Conservation (phyloP, 169 alveolate species). For the Theileria luwenshuni region DNA sequence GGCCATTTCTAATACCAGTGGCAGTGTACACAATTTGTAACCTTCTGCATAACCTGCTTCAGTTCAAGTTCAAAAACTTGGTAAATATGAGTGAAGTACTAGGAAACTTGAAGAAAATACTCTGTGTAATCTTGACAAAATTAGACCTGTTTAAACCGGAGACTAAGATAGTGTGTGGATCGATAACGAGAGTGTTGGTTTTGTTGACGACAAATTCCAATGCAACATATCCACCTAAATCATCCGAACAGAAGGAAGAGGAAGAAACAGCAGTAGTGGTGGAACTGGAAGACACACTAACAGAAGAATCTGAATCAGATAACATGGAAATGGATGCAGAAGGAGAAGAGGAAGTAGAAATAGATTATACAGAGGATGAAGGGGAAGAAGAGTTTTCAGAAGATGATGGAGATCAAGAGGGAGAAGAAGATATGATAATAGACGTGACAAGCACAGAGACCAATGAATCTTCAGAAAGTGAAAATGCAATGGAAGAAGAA, state of each 20-base stretch:
- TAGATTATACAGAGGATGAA: conserved; percentile 64
- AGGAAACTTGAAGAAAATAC: conserved; percentile 31
- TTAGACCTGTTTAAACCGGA: conserved; percentile 42
- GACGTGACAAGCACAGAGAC: conserved; percentile 10
- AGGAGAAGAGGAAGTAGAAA: conserved; percentile 58
- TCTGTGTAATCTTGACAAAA: conserved; percentile 18
- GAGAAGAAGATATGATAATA: conserved; percentile 19
- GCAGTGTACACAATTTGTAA: conserved; percentile 52
- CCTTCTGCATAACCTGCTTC: conserved; percentile 52
- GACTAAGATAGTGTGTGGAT: conserved; percentile 32
- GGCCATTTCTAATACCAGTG: conserved; percentile 22
- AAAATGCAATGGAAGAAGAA: conserved; percentile 64
- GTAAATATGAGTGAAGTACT: conserved; percentile 25
- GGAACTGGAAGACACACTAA: conserved; percentile 47
- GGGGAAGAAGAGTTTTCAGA: conserved; percentile 43
- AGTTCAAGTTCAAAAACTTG: conserved; percentile 33
- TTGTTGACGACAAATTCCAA: conserved; percentile 31
- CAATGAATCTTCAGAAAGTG: conserved; percentile 52
- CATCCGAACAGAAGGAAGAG: conserved; percentile 33
- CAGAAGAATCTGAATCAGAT: conserved; percentile 39
- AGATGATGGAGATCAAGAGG: conserved; percentile 57
- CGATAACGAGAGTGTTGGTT: conserved; percentile 42
- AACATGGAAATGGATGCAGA: conserved; percentile 58
- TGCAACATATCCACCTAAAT: conserved; percentile 27
- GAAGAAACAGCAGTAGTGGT: conserved; percentile 58